phyloP scores from a whole-genome alignment of 352 stramenopile genomes.

The Globisporangium middletonii region DNA sequence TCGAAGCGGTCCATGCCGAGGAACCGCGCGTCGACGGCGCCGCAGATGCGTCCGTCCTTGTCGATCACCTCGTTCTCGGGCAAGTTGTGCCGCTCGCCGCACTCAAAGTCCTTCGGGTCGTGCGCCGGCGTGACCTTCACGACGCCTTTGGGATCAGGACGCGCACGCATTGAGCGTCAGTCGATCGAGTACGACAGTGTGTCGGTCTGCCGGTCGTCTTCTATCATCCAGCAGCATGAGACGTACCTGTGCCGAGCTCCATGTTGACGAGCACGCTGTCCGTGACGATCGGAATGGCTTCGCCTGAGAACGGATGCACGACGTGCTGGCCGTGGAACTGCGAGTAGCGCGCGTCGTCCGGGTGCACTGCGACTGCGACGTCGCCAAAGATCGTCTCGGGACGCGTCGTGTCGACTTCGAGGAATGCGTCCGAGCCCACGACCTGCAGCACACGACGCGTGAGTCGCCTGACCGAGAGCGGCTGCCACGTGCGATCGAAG shows the following conservation, averaged over 20 bases:
- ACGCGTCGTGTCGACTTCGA: conserved; percentile 96
- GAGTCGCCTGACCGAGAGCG: neutral
- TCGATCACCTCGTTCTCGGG: conserved; percentile 68
- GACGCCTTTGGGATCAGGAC: conserved; percentile 32
- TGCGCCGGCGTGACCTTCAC: conserved; percentile 98
- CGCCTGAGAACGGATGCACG: conserved; percentile 91
- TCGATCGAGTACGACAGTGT: neutral
- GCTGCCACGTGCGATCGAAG: too few relatives aligned
- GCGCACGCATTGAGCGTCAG: neutral
- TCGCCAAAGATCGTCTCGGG: conserved; percentile 99
- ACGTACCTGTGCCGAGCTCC: conserved; percentile 95
- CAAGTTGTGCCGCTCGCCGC: conserved; percentile 93
- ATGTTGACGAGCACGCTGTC: conserved; percentile 98
- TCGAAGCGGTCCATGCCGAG: conserved; percentile 95
- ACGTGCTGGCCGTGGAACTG: conserved; percentile 95
- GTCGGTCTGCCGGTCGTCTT: too few relatives aligned
- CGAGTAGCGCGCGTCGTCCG: conserved; percentile 92
- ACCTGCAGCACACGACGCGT: conserved; percentile 18
- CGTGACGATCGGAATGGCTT: conserved; percentile 92
- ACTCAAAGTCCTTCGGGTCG: conserved; percentile 99
- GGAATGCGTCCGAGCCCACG: conserved; percentile 45
- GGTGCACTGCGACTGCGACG: conserved; percentile 96
- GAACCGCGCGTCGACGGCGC: conserved; percentile 78
- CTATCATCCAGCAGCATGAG: too few relatives aligned
- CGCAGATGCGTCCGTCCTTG: conserved; percentile 60